phyloP scores from a whole-genome alignment of 768 basidiomycete genomes.

The Rhodosporidiobolus sp. region DNA sequence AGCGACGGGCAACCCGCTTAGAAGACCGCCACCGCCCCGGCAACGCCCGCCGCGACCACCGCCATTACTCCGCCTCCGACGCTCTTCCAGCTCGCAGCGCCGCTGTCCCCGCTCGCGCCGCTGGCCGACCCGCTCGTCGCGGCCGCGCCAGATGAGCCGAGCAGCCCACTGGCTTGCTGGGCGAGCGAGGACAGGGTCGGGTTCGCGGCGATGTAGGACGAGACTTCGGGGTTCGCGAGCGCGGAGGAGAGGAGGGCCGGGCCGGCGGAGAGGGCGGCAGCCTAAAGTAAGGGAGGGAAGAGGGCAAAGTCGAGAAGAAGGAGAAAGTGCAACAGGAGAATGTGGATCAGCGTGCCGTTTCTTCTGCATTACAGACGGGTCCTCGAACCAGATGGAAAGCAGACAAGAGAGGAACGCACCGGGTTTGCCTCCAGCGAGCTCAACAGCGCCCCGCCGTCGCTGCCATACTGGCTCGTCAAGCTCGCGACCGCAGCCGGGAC shows the following conservation, averaged over 20 bases:
- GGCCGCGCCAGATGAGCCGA: not conserved
- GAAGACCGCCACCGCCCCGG: no score
- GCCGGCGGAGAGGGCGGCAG: not conserved
- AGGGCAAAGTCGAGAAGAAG: not conserved
- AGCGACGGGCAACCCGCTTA: no score
- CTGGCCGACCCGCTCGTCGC: not conserved
- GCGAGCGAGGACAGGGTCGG: not conserved
- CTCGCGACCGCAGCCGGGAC: not conserved
- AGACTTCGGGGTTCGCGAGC: not conserved
- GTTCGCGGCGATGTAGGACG: not conserved
- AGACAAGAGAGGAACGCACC: no score
- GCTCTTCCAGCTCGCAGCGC: not conserved
- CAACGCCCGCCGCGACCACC: no score
- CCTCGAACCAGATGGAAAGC: no score
- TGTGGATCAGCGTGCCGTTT: not conserved
- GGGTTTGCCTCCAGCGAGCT: not conserved
- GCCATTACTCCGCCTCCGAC: no score
- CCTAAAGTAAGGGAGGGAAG: not conserved
- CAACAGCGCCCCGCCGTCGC: not conserved
- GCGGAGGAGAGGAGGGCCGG: not conserved
- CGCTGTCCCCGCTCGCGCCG: not conserved
- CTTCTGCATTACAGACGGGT: no score
- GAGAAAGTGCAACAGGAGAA: not conserved
- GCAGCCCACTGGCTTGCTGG: not conserved
- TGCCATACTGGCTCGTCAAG: no score